These are phyloP conservation scores for Bromus sterilis DNA, from an alignment of 176 grass and related monocot species.

Conservation along the genomic window DNA sequence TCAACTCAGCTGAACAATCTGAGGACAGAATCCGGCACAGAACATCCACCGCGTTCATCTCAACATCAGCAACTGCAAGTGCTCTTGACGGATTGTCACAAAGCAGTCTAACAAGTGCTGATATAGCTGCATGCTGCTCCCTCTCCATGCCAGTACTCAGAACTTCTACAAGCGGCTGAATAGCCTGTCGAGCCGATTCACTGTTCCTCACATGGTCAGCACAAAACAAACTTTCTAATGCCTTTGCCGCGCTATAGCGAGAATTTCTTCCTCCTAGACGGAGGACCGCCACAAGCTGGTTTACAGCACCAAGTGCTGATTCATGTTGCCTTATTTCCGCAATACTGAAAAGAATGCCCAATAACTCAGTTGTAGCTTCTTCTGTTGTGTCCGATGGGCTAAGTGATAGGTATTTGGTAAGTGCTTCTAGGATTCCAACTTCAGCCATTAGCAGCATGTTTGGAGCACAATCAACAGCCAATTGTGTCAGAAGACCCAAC, in stretches of 20 bases:
- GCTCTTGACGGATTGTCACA: conserved; percentile 91
- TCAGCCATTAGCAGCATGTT: conserved; percentile 97
- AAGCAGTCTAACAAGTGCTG: conserved; percentile 88
- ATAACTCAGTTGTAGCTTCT: conserved; percentile 93
- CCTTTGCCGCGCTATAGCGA: conserved; percentile 93
- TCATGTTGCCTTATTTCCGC: conserved; percentile 93
- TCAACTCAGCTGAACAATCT: conserved; percentile 85
- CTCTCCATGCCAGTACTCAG: conserved; percentile 88
- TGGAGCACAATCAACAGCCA: conserved; percentile 75
- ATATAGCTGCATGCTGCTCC: conserved; percentile 99
- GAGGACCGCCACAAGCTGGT: conserved; percentile 96
- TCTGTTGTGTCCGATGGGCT: conserved; percentile 91
- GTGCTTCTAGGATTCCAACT: conserved; percentile 89
- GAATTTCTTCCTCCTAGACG: conserved; percentile 98
- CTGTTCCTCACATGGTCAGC: conserved; percentile 95
- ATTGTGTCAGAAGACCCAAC: conserved; percentile 79
- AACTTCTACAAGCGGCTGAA: conserved; percentile 99
- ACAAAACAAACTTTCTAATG: conserved; percentile 94
- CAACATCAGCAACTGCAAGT: conserved; percentile 85
- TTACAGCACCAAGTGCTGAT: conserved; percentile 79
- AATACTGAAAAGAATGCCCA: conserved; percentile 78
- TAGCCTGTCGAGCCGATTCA: conserved; percentile 82
- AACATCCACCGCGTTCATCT: conserved; percentile 97
- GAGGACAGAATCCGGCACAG: conserved; percentile 86
- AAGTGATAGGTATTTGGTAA: conserved; percentile 95